Percentiles rank a stretch among this genome's conserved stretches.
Conservation (phyloP, 1,284 basidiomycete genomes). For the Moesziomyces parantarcticus region DNA sequence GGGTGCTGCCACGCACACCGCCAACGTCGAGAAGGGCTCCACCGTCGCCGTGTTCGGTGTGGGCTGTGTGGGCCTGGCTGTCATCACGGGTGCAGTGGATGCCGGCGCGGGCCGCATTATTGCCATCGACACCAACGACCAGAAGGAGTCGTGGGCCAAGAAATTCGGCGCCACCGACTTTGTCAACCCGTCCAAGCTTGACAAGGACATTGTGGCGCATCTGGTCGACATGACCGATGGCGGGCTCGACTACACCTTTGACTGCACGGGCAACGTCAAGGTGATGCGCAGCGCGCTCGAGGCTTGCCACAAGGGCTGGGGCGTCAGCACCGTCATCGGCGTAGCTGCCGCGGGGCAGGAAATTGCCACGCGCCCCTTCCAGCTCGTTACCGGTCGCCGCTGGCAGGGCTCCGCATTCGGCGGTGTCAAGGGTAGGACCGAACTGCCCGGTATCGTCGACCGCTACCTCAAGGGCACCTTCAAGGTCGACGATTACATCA, state of each 20-base stretch:
- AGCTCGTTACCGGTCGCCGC: slow-evolving; percentile 88
- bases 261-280: slow-evolving; percentile 92
- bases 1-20: slow-evolving; percentile 80
- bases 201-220: slow-evolving; percentile 81
- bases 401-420: slow-evolving; percentile 98
- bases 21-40: slow-evolving; percentile 73
- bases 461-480: slow-evolving; percentile 66
- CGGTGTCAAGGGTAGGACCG: slow-evolving; percentile 96
- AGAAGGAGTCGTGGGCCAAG: slow-evolving; percentile 79
- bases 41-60: slow-evolving; percentile 94
- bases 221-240: slow-evolving; percentile 95
- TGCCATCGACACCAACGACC: slow-evolving; percentile 92
- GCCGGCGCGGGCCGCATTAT: slow-evolving; percentile 88
- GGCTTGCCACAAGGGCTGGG: slow-evolving; percentile 88
- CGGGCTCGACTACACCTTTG: slow-evolving; percentile 94
- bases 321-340: slow-evolving; percentile 90
- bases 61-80: slow-evolving; percentile 94
- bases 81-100: slow-evolving; percentile 76
- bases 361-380: slow-evolving; percentile 89
- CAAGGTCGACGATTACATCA: slow-evolving; percentile 69
- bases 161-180: slow-evolving; percentile 99
- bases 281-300: slow-evolving; percentile 97
- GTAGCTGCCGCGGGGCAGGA: slow-evolving; percentile 87
- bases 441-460: slow-evolving; percentile 70
- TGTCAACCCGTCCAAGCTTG: slow-evolving; percentile 83